Base-by-base conservation (phyloP, 1,139 yeast species). In the Candida sp. region DNA sequence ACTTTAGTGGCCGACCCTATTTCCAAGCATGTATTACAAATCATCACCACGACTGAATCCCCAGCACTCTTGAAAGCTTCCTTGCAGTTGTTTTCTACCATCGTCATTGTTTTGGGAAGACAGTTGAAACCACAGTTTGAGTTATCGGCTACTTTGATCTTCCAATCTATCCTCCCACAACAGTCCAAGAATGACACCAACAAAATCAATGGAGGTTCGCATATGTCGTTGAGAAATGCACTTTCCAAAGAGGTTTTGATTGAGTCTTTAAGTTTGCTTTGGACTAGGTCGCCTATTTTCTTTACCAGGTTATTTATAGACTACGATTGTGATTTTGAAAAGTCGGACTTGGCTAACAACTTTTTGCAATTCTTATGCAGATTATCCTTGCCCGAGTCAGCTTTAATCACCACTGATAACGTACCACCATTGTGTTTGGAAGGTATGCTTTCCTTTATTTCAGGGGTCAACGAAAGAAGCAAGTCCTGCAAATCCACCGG, bases 361-460 rank as follows among this genome's bases (percentile, higher is more conserved):
- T 72, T 90, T 28, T 68, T 94, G 47, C 88, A 88, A 46, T 83
- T 88, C 50, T 76, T 96, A 49, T 86, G 96, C 54, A 81, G 88
- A 49, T 74, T 90, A 41, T 85, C 97, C 0, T 78, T 89, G 45
- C 96, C 97, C 0, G 96, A 90, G 60, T 81, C 92, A 23, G 94
- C 97, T 0, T 59, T 71, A 5, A 75, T 81, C 61, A 87, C 96
- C 0, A 90, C 98, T 0, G 90, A 89, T 37, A 87, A 84, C 61
- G 97, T 94, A 1, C 98, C 99, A 0, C 98, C 98, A 1, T 80
- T 93, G 8, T 94, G 98, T 62, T 75, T 94, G 45, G 98, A 94
- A 62, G 97, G 98, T 2, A 68, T 94, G 3, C 75, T 94, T 33
- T 80, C 90, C 2, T 85, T 88, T 56, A 75, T 92, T 35, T 80